Conservation (phyloP, 2,329 filamentous ascomycete species). For the Grosmannia clavigera region DNA sequence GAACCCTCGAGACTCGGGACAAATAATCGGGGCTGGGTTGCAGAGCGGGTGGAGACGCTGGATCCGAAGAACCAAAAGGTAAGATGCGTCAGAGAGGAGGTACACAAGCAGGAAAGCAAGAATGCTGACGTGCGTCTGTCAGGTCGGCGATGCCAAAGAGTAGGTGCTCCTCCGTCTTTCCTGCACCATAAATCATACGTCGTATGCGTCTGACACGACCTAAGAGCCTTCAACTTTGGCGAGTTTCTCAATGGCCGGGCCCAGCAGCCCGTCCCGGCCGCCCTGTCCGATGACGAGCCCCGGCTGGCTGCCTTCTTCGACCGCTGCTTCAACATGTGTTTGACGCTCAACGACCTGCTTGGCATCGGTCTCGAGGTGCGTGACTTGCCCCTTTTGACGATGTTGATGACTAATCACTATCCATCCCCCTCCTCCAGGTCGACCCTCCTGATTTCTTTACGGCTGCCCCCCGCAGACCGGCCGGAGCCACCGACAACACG, state of each 20-base stretch:
- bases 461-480: conserved; percentile 31
- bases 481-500: conserved; percentile 41
- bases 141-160: conserved; percentile 85
- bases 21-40: conserved; percentile 80
- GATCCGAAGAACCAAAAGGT: conserved; percentile 75
- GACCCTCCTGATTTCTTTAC: conserved; percentile 41
- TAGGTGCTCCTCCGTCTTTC: conserved; percentile 24
- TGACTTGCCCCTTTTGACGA: not conserved
- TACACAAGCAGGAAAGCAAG: too few relatives aligned
- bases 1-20: conserved; percentile 59
- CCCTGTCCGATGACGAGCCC: conserved; percentile 45
- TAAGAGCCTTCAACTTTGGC: conserved; percentile 88
- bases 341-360: conserved; percentile 61
- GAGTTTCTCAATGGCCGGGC: conserved; percentile 57
- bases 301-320: conserved; percentile 55
- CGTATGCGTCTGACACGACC: not conserved
- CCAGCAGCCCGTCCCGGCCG: conserved; percentile 62
- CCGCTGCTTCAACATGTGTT: conserved; percentile 61
- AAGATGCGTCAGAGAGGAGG: not conserved
- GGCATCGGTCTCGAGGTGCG: conserved; percentile 60
- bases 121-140: too few relatives aligned
- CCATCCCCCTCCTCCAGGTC: conserved; percentile 20
- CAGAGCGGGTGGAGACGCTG: conserved; percentile 77
- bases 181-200: not conserved
- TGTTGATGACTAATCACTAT: not conserved